phyloP scores from a whole-genome alignment of 495 filamentous ascomycete genomes.

The Lasiosphaeria miniovina region DNA sequence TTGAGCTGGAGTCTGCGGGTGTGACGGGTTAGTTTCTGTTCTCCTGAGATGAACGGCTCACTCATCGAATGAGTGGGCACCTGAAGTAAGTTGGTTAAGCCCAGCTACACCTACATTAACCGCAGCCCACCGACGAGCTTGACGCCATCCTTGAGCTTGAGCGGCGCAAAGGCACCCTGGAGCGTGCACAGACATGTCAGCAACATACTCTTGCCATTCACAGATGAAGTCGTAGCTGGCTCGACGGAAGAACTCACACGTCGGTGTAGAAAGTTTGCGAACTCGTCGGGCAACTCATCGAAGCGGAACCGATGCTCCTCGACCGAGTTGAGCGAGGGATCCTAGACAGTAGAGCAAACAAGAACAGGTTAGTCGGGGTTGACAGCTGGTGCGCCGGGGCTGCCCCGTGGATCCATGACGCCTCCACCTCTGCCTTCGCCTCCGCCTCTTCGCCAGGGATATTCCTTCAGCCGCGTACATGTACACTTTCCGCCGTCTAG shows the following conservation, averaged over 20 bases:
- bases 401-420: no score
- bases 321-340: slow-evolving; percentile 34
- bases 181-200: background rate
- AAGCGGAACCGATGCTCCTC: slow-evolving; percentile 45
- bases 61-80: no score
- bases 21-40: no score
- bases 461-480: background rate
- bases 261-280: slow-evolving; percentile 50
- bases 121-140: slow-evolving; percentile 42
- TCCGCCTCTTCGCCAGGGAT: background rate
- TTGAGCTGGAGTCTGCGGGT: slow-evolving; percentile 46
- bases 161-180: slow-evolving; percentile 50
- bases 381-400: background rate
- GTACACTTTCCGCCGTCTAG: background rate
- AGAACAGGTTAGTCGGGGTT: slow-evolving; percentile 1
- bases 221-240: background rate
- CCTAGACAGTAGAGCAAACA: slow-evolving; percentile 5
- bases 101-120: slow-evolving; percentile 41
- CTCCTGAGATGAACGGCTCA: no score
- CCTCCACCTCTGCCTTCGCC: no score
- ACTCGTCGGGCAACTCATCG: slow-evolving; percentile 46
- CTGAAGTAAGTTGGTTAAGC: no score
- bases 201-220: background rate
- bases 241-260: slow-evolving; percentile 33
- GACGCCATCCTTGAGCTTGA: slow-evolving; percentile 39